Percentiles rank a stretch among this genome's conserved stretches.
phyloP scores from a whole-genome alignment of 2,329 filamentous ascomycete genomes.

The Monosporascus sp. region DNA sequence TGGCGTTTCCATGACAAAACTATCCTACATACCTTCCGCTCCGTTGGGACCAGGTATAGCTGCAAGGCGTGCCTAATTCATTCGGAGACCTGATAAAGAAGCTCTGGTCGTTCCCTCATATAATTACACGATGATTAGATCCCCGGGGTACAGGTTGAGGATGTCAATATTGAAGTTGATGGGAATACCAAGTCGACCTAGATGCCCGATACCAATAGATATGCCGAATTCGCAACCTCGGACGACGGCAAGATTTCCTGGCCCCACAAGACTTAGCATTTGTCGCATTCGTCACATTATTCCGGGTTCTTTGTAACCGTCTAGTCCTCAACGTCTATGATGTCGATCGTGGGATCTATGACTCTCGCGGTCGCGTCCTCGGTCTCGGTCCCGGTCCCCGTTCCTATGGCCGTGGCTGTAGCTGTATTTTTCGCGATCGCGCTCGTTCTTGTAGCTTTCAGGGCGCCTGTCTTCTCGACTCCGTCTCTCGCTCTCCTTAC shows the following conservation, averaged over 20 bases:
- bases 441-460: constrained; percentile 42
- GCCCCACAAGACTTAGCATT: background rate
- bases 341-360: constrained; percentile 18
- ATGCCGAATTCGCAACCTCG: background rate
- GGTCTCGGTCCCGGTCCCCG: constrained; percentile 21
- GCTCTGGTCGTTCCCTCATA: too few relatives aligned
- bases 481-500: constrained; percentile 38
- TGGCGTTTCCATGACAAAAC: too few relatives aligned
- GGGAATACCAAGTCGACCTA: too few relatives aligned
- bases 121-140: too few relatives aligned
- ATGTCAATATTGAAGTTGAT: too few relatives aligned
- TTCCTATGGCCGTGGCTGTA: constrained; percentile 22
- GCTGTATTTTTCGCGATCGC: constrained; percentile 36
- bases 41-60: too few relatives aligned
- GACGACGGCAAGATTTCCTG: background rate
- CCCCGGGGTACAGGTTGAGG: too few relatives aligned
- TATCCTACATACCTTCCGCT: too few relatives aligned
- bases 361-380: constrained; percentile 9
- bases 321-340: constrained; percentile 9
- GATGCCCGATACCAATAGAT: background rate
- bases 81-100: too few relatives aligned
- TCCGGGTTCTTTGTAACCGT: too few relatives aligned
- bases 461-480: constrained; percentile 34
- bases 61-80: too few relatives aligned
- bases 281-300: background rate